phyloP scores from a whole-genome alignment of 2,329 filamentous ascomycete genomes.

The Trichophyton equinum region DNA sequence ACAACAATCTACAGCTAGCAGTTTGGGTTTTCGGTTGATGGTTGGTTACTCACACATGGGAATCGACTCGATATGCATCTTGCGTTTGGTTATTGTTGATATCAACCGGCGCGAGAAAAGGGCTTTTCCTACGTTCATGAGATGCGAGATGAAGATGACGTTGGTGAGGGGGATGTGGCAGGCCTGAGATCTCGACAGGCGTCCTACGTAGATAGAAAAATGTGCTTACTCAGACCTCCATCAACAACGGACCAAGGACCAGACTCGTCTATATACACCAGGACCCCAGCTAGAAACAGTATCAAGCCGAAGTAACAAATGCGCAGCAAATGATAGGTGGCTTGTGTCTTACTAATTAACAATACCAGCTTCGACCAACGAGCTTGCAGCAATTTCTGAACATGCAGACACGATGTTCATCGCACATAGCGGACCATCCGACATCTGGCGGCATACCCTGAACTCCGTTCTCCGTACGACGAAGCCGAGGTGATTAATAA shows the following conservation, averaged over 20 bases:
- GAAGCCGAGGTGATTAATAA: not conserved
- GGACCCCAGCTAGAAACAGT: not conserved
- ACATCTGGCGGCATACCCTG: not conserved
- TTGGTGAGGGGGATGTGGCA: not conserved
- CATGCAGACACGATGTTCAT: not conserved
- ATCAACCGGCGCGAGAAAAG: conserved; percentile 1
- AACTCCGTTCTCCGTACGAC: not conserved
- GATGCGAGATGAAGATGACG: not conserved
- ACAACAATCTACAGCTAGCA: too few species aligned
- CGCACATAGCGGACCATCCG: not conserved
- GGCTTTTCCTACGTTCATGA: conserved; percentile 5
- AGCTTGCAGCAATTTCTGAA: not conserved
- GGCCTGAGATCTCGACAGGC: not conserved
- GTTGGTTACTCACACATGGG: conserved; percentile 37
- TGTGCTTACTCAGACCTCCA: not conserved
- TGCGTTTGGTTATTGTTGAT: conserved; percentile 12
- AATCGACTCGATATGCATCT: conserved; percentile 42
- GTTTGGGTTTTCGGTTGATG: not conserved
- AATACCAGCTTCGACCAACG: not conserved
- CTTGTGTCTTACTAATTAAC: not conserved
- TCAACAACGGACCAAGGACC: not conserved
- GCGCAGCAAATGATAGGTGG: not conserved
- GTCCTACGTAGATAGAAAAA: too few species aligned
- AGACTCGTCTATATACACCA: not conserved
- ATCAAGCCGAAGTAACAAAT: not conserved